A percentile compares a stretch with the other conserved stretches of the same genome.
These are phyloP conservation scores for Anthostomella pinea DNA, from an alignment of 2,329 filamentous ascomycete genomes.

Conservation along the genomic window DNA sequence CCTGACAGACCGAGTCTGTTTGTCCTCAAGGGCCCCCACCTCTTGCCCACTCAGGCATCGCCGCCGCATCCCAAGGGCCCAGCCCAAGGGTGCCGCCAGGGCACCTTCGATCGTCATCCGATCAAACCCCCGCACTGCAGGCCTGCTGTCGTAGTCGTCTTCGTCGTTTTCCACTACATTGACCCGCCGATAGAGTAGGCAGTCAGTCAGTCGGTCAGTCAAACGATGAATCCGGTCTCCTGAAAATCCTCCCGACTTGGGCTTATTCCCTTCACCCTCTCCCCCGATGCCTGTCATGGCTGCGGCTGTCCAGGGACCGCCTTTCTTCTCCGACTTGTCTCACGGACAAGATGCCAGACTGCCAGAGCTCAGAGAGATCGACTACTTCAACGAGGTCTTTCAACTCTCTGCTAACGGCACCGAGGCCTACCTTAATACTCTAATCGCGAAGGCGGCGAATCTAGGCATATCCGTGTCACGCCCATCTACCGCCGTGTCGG, in stretches of 20 bases:
- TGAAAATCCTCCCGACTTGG: slow-evolving; percentile 17
- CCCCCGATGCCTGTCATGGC: slow-evolving; percentile 21
- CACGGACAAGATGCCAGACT: slow-evolving; percentile 12
- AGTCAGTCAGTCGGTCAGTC: no score
- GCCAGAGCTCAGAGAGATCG: slow-evolving; percentile 29
- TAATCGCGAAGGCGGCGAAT: slow-evolving; percentile 34
- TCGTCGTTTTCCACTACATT: slow-evolving; percentile 14
- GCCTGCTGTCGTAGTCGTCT: no score
- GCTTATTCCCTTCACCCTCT: slow-evolving; percentile 11
- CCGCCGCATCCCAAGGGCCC: slow-evolving; percentile 18
- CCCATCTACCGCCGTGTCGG: slow-evolving; percentile 26
- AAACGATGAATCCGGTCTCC: slow-evolving; percentile 22
- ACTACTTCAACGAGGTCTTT: slow-evolving; percentile 30
- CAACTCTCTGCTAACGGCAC: slow-evolving; percentile 19
- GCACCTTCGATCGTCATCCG: slow-evolving; percentile 11
- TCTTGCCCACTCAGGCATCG: slow-evolving; percentile 21
- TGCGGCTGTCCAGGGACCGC: slow-evolving; percentile 20
- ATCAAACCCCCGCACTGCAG: no score
- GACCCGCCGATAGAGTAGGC: slow-evolving; percentile 17
- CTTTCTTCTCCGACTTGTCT: slow-evolving; percentile 15
- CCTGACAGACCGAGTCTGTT: slow-evolving; percentile 1
- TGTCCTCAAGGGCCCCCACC: slow-evolving; percentile 16
- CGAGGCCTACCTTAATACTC: slow-evolving; percentile 26
- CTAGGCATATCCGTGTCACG: slow-evolving; percentile 35
- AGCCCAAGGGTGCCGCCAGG: slow-evolving; percentile 13